A percentile compares a stretch with the other conserved stretches of the same genome.
Conservation (phyloP, 1,284 basidiomycete genomes). For the Malassezia equina region DNA sequence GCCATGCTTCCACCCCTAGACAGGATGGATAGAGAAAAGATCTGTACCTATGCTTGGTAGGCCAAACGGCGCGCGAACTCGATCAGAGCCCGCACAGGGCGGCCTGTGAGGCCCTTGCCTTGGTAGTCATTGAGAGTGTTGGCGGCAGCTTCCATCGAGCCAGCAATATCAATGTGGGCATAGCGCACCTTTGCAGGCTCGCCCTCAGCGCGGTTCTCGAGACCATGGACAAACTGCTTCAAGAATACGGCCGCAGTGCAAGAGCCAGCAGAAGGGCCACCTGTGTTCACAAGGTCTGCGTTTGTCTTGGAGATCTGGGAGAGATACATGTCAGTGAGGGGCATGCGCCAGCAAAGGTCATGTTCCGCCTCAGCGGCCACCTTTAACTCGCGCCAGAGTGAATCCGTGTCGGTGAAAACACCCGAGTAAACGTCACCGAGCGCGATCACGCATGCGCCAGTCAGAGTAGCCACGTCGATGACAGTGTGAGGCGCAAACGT, state of each 20-base stretch:
- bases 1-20: background rate
- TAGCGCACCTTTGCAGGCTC: slow-evolving; percentile 29
- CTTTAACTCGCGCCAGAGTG: slow-evolving; percentile 60
- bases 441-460: slow-evolving; percentile 50
- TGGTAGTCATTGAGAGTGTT: slow-evolving; percentile 58
- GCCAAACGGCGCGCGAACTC: slow-evolving; percentile 47
- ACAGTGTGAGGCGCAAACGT: slow-evolving; percentile 70
- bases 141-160: slow-evolving; percentile 55
- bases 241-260: slow-evolving; percentile 80
- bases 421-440: slow-evolving; percentile 64
- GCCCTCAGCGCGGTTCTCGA: slow-evolving; percentile 29
- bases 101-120: slow-evolving; percentile 68
- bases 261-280: slow-evolving; percentile 63
- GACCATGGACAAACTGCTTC: slow-evolving; percentile 56
- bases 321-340: slow-evolving; percentile 64
- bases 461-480: slow-evolving; percentile 75
- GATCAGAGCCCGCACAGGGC: slow-evolving; percentile 59
- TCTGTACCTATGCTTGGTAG: slow-evolving; percentile 1
- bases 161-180: slow-evolving; percentile 61
- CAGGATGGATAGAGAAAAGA: background rate
- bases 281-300: slow-evolving; percentile 68
- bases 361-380: slow-evolving; percentile 62
- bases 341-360: slow-evolving; percentile 49
- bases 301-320: slow-evolving; percentile 67
- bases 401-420: slow-evolving; percentile 59